Percentiles rank a stretch among this genome's conserved stretches.
phyloP scores from a whole-genome alignment of 2,329 filamentous ascomycete genomes.

The Arthrinium phaeospermum region DNA sequence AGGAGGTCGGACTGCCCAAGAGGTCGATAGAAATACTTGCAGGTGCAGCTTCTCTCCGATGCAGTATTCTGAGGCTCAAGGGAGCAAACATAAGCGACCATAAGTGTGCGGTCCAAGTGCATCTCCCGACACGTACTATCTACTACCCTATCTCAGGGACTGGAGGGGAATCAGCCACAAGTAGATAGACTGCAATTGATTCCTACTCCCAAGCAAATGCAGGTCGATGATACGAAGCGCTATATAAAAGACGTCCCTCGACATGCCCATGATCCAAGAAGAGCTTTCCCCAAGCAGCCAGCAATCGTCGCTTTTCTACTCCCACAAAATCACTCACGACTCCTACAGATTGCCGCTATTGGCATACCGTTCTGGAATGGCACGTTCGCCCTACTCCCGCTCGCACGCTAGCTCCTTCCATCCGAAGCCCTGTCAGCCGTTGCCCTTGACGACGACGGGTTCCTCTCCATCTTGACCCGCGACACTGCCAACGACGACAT shows the following conservation, averaged over 20 bases:
- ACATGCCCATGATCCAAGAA: neutral
- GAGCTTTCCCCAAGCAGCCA: neutral
- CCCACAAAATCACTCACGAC: neutral
- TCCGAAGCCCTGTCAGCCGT: neutral
- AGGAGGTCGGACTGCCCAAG: too few relatives aligned
- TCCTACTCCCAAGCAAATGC: neutral
- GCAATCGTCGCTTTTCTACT: neutral
- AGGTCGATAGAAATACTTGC: too few relatives aligned
- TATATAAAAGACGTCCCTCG: neutral
- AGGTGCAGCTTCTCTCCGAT: too few relatives aligned
- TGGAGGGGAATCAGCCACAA: neutral
- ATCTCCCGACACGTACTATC: too few relatives aligned
- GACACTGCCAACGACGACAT: neutral
- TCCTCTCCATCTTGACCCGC: neutral
- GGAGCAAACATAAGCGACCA: too few relatives aligned
- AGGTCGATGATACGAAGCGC: neutral
- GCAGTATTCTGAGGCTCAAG: neutral
- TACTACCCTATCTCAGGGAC: too few relatives aligned
- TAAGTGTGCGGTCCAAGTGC: too few relatives aligned
- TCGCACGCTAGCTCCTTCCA: too few relatives aligned
- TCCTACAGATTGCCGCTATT: too few relatives aligned
- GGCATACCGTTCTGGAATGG: too few relatives aligned
- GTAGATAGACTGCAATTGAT: neutral
- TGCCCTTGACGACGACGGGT: neutral
- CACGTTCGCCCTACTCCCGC: too few relatives aligned